These are phyloP conservation scores for Diaporthe nobilis DNA, from an alignment of 2,329 filamentous ascomycete genomes.

Conservation along the genomic window DNA sequence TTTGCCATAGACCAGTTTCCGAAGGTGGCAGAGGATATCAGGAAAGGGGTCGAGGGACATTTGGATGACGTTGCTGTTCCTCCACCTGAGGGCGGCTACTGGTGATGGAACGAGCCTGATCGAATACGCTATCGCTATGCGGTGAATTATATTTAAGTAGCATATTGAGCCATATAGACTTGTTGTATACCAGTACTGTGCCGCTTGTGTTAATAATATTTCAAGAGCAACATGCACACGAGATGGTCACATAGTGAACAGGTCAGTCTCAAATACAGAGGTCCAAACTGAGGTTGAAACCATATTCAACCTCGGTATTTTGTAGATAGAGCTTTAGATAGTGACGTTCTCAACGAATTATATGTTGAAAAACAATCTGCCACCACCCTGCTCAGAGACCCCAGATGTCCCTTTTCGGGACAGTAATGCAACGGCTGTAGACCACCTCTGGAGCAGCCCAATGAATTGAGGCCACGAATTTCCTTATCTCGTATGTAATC, in stretches of 20 bases:
- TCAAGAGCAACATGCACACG: not conserved
- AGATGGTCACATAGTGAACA: not conserved
- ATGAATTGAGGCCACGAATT: not conserved
- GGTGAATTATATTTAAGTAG: not conserved
- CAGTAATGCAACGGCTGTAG: not conserved
- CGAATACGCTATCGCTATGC: not conserved
- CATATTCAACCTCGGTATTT: not conserved
- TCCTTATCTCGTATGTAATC: not conserved
- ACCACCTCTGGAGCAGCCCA: not conserved
- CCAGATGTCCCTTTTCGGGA: not conserved
- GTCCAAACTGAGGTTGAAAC: not conserved
- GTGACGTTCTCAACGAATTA: not conserved
- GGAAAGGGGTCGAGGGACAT: not conserved
- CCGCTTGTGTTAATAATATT: not conserved
- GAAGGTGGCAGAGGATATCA: conserved; percentile 21
- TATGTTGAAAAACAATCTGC: not conserved
- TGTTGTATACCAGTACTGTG: not conserved
- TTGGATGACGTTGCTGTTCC: conserved; percentile 18
- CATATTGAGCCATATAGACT: not conserved
- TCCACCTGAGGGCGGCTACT: not conserved
- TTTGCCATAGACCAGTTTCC: not conserved
- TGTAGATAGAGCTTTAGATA: not conserved
- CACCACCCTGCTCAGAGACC: not conserved
- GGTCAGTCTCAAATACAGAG: not conserved
- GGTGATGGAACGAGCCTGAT: not conserved